Base-by-base conservation (phyloP, 2,329 filamentous ascomycete species). In the Albifimbria verrucaria region DNA sequence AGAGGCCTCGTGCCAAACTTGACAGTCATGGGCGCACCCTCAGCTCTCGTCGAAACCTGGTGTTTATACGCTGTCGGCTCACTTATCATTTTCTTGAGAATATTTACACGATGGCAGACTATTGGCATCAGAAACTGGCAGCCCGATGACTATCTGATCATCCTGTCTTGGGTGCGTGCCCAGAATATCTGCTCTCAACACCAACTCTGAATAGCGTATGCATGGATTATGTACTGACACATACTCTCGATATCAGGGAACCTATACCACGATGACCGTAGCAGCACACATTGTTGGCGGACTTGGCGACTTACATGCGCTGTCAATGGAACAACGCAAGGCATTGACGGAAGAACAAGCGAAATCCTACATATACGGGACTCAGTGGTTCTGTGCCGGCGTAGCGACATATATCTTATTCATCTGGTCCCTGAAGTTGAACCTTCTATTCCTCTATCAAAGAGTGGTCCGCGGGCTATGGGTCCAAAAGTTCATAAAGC, bases 381-480 rank as follows among this genome's bases (percentile, higher is more conserved):
- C 56, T n/a, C 52, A 58, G n/a, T 58, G 56, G 56, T 58, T 58
- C 39, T 58, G 56, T 48, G 54, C 48, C 9, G 56, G 56, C 17
- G 54, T 58, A 17, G 54, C 52, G 2, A 58, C 56, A 10, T 58
- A 58, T n/a, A 51, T 52, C 12, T 41, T 58, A 3, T 58, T 58
- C 52, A 58, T 73, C 36, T 73, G 70, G 71, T 63, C 63, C 2
- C 56, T 73, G 32, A 73, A 72, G 45, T 54, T 73, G 21, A 70
- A 70, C 56, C 71, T 72, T 66, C 54, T 72, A 18, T 72, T 69
- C 55, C 65, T 73, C 39, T 72, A 70, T 50, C 59, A 63, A 45
- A 65, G 69, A 2, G 58, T 73, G 7, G 65, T 71, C 18, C 61
- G 57, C 9, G 65, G 67, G 1, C 57, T 71, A 3, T 68, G 64